Conservation (phyloP, 768 basidiomycete genomes). For the Lentinula guzmanii region DNA sequence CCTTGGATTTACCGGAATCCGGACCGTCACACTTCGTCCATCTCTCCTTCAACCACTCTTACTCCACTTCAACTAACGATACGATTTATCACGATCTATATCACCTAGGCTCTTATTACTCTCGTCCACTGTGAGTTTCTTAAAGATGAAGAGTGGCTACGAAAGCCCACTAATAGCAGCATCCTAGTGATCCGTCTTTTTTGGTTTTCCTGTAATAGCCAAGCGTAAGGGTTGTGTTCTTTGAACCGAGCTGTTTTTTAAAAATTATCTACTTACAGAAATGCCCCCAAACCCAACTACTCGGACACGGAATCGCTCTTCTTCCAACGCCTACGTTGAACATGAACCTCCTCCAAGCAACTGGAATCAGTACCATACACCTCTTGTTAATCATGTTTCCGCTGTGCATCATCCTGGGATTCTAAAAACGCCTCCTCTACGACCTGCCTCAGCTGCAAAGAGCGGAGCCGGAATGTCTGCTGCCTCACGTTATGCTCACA, state of each 20-base stretch:
- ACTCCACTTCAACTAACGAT: not conserved
- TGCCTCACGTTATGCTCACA: constrained; percentile 62
- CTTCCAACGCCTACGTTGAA: not conserved
- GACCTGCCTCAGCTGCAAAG: not conserved
- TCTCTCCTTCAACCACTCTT: not conserved
- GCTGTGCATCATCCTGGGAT: not conserved
- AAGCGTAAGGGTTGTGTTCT: not conserved
- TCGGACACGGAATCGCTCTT: constrained; percentile 3
- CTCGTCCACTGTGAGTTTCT: not conserved
- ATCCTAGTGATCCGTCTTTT: not conserved
- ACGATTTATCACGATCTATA: not conserved
- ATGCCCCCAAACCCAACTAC: not conserved
- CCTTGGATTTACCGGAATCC: too few species aligned
- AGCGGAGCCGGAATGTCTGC: constrained; percentile 49
- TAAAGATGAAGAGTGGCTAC: not conserved
- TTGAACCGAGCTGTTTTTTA: not conserved
- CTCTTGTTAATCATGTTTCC: not conserved
- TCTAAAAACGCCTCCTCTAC: not conserved
- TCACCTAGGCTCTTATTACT: not conserved
- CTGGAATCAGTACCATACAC: not conserved
- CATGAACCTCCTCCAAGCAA: not conserved
- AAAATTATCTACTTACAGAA: not conserved
- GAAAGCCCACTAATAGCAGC: too few species aligned
- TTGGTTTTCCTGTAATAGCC: not conserved
- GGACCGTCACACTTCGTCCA: too few species aligned